These are phyloP conservation scores for Aureobasidium sp. DNA, from an alignment of 2,329 filamentous ascomycete genomes.

Conservation along the genomic window DNA sequence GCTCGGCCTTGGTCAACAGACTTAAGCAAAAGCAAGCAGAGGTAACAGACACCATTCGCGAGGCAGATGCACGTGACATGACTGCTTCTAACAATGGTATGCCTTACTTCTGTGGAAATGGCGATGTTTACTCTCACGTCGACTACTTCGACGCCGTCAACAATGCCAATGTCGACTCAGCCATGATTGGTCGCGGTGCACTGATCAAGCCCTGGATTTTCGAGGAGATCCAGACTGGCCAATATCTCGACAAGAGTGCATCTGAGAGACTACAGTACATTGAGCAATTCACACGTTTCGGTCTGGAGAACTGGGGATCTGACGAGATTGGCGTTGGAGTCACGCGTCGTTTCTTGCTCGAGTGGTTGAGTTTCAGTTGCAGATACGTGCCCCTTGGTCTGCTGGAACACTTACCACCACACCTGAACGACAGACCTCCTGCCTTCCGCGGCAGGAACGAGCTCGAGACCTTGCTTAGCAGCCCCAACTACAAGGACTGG, in stretches of 20 bases:
- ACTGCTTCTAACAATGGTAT: constrained; percentile 59
- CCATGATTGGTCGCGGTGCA: constrained; percentile 95
- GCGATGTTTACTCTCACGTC: constrained; percentile 87
- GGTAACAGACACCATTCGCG: constrained; percentile 67
- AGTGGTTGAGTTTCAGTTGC: constrained; percentile 91
- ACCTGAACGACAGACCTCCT: constrained; percentile 81
- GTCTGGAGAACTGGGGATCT: constrained; percentile 89
- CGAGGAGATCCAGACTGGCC: constrained; percentile 84
- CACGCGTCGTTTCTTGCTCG: constrained; percentile 84
- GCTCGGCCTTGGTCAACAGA: constrained; percentile 72
- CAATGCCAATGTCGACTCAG: constrained; percentile 75
- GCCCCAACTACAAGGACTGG: constrained; percentile 93
- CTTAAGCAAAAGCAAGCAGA: constrained; percentile 64
- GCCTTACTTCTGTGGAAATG: constrained; percentile 91
- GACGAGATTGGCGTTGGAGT: constrained; percentile 90
- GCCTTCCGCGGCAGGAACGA: constrained; percentile 79
- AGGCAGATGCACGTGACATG: constrained; percentile 68
- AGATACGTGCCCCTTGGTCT: constrained; percentile 87
- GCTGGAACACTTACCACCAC: constrained; percentile 80
- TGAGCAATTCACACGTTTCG: constrained; percentile 84
- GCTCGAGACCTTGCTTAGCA: constrained; percentile 85
- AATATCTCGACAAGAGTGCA: constrained; percentile 93
- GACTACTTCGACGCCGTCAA: constrained; percentile 77
- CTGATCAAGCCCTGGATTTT: constrained; percentile 98
- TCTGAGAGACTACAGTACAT: constrained; percentile 77